phyloP scores from a whole-genome alignment of 1,284 basidiomycete species.

The Ceratobasidium papillatum region DNA sequence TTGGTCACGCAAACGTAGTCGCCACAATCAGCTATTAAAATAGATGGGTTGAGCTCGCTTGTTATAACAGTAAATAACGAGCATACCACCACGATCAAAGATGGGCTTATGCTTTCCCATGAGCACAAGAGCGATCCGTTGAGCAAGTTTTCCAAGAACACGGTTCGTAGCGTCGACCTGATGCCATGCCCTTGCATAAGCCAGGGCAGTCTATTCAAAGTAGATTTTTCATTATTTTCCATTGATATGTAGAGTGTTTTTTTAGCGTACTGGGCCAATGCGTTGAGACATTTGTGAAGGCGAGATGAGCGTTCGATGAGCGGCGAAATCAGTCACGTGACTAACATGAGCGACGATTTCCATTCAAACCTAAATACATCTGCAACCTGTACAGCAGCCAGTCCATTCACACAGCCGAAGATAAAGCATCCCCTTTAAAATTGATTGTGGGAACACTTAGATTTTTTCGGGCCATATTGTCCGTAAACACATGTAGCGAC shows the following conservation, averaged over 20 bases:
- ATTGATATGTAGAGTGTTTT: neutral
- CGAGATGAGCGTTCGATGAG: neutral
- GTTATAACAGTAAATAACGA: neutral
- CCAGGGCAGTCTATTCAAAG: slow-evolving; percentile 80
- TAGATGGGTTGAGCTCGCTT: neutral
- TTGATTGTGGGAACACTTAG: neutral
- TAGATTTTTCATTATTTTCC: neutral
- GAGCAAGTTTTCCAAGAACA: slow-evolving; percentile 90
- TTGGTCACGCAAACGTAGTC: slow-evolving; percentile 99
- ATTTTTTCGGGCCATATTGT: neutral
- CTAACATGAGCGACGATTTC: no score
- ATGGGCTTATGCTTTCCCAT: slow-evolving; percentile 99
- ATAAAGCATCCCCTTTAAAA: neutral
- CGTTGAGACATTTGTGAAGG: slow-evolving; percentile 16
- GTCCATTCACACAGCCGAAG: neutral
- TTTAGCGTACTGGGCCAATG: slow-evolving; percentile 18
- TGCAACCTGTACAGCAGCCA: neutral
- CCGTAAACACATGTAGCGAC: neutral
- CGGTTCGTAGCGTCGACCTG: slow-evolving; percentile 91
- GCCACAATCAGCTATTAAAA: slow-evolving; percentile 81
- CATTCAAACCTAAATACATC: no score
- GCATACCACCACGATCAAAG: slow-evolving; percentile 87
- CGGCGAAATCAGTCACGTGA: neutral
- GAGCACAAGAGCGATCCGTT: slow-evolving; percentile 90
- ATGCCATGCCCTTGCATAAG: slow-evolving; percentile 95